Conservation (phyloP, 1,139 yeast species). For the Pichia sp. region DNA sequence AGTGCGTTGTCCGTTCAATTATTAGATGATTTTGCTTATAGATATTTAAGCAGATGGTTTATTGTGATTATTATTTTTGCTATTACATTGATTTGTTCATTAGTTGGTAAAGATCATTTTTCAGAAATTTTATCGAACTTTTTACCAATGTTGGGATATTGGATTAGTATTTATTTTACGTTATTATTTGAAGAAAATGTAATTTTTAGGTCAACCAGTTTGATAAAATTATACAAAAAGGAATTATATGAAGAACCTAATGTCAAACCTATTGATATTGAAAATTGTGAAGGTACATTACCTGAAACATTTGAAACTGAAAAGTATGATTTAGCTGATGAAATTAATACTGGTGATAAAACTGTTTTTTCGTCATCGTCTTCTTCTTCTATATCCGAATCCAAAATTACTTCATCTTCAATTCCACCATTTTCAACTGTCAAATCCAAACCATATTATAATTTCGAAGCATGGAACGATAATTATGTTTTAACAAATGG, state of each 20-base stretch:
- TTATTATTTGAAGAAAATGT: slow-evolving; percentile 68
- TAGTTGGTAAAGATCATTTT: slow-evolving; percentile 73
- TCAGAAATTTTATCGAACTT: slow-evolving; percentile 77
- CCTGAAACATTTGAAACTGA: slow-evolving; percentile 3
- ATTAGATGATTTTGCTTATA: slow-evolving; percentile 49
- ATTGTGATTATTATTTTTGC: slow-evolving; percentile 65
- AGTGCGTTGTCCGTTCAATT: slow-evolving; percentile 78
- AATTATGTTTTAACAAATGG: slow-evolving; percentile 62
- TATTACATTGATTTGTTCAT: slow-evolving; percentile 60
- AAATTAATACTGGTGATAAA: background rate
- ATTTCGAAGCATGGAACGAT: slow-evolving; percentile 58
- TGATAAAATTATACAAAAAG: slow-evolving; percentile 45
- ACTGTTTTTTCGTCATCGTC: background rate
- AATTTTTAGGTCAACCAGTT: slow-evolving; percentile 54
- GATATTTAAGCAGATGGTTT: slow-evolving; percentile 72
- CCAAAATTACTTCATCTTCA: too few species aligned
- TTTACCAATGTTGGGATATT: slow-evolving; percentile 90
- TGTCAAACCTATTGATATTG: background rate
- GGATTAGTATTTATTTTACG: slow-evolving; percentile 80
- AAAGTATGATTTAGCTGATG: slow-evolving; percentile 1
- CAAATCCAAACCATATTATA: slow-evolving; percentile 37
- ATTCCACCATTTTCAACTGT: slow-evolving; percentile 23
- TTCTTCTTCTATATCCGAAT: background rate
- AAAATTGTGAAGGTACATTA: slow-evolving; percentile 1
- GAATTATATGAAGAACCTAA: slow-evolving; percentile 37